Percentiles rank a stretch among this genome's conserved stretches.
These are phyloP conservation scores for Coleophoma crateriformis DNA, from an alignment of 2,329 filamentous ascomycete species.

Conservation along the genomic window DNA sequence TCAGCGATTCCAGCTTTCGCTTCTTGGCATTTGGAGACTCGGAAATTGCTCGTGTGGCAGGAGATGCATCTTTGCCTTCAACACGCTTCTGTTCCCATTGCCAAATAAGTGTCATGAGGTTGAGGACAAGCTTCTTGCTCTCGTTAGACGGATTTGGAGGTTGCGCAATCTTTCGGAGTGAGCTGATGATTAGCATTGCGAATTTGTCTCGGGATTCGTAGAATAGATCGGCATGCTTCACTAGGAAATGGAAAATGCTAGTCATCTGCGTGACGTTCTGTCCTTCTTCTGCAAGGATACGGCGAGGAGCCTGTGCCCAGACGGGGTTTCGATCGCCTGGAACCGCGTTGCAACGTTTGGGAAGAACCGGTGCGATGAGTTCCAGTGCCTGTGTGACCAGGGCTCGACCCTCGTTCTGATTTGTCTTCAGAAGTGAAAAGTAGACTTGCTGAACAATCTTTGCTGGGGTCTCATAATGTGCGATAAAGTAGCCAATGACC, in stretches of 20 bases:
- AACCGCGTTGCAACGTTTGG: constrained; percentile 68
- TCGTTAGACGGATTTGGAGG: constrained; percentile 83
- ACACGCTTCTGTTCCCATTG: constrained; percentile 86
- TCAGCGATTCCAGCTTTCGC: constrained; percentile 58
- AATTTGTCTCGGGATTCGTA: constrained; percentile 94
- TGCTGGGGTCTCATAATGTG: constrained; percentile 88
- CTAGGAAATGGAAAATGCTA: constrained; percentile 95
- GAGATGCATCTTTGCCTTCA: constrained; percentile 44
- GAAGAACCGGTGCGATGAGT: constrained; percentile 88
- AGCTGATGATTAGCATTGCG: constrained; percentile 79
- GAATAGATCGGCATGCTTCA: constrained; percentile 87
- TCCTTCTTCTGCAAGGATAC: constrained; percentile 88
- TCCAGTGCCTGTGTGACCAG: constrained; percentile 93
- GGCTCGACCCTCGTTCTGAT: constrained; percentile 89
- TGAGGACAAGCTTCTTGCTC: constrained; percentile 84
- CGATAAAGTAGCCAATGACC: constrained; percentile 95
- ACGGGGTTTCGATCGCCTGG: constrained; percentile 69
- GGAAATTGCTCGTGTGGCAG: constrained; percentile 38
- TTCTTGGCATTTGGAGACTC: constrained; percentile 72
- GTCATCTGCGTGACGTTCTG: constrained; percentile 95
- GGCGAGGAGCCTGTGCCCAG: constrained; percentile 86
- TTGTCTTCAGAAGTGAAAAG: constrained; percentile 81
- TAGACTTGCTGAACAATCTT: constrained; percentile 98
- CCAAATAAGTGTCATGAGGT: constrained; percentile 86
- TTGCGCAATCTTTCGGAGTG: constrained; percentile 79